Evolutionary conservation across 73 alveolate species (phyloP).

Genomic region (Strombidium stylifer): DNA sequence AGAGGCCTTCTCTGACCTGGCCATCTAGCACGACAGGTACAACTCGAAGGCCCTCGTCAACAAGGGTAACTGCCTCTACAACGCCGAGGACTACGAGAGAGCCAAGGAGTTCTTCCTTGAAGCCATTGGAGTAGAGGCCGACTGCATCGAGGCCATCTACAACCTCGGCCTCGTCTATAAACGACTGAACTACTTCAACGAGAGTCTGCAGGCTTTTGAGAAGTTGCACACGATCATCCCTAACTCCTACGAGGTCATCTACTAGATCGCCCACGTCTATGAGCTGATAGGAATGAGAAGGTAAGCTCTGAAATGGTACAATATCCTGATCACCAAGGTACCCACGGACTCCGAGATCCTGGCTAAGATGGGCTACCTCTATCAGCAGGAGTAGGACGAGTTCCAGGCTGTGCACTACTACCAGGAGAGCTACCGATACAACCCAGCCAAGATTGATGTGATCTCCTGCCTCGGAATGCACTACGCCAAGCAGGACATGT

Average conservation of each 20-base stretch:
- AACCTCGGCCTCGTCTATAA: constrained; percentile 97
- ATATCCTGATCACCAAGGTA: constrained; percentile 83
- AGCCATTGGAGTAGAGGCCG: constrained; percentile 99
- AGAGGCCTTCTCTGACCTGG: constrained; percentile 99
- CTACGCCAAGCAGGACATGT: constrained; percentile 90
- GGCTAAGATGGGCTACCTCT: constrained; percentile 93
- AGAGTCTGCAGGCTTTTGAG: constrained; percentile 98
- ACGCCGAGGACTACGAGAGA: constrained; percentile 96
- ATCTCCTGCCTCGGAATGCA: constrained; percentile 95
- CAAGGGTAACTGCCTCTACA: constrained; percentile 98
- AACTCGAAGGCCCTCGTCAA: constrained; percentile 99
- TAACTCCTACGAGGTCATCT: constrained; percentile 94
- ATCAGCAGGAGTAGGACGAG: constrained; percentile 86
- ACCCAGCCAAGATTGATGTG: constrained; percentile 93
- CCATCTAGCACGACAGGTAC: constrained; percentile 96
- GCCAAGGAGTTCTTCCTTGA: constrained; percentile 98
- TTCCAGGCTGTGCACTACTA: constrained; percentile 95
- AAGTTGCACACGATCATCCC: constrained; percentile 98
- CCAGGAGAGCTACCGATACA: constrained; percentile 94
- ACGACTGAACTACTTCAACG: constrained; percentile 82
- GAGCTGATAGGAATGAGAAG: constrained; percentile 92
- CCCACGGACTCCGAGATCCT: constrained; percentile 95
- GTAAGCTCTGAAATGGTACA: constrained; percentile 97
- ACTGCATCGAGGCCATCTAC: constrained; percentile 99
- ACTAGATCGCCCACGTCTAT: constrained; percentile 94